Evolutionary conservation across 2,329 filamentous ascomycete genomes (phyloP).

Genomic region (Akanthomyces dipterigenus): DNA sequence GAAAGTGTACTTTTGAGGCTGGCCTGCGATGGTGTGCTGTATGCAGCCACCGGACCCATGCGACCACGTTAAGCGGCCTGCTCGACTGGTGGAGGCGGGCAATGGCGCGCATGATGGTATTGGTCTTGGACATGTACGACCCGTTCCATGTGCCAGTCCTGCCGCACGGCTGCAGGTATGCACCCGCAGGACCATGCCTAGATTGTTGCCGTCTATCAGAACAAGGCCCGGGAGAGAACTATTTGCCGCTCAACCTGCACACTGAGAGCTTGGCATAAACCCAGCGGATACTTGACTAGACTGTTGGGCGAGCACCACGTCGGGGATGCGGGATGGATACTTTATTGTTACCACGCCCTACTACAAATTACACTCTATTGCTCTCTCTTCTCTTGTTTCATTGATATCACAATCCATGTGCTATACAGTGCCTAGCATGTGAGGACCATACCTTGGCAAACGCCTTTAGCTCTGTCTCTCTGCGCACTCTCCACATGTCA

Average conservation of each 20-base stretch:
- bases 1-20: too few relatives aligned
- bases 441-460: not conserved
- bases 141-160: not conserved
- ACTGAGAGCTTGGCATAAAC: not conserved
- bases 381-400: too few relatives aligned
- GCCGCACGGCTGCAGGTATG: not conserved
- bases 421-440: not conserved
- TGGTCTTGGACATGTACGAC: not conserved
- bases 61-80: too few relatives aligned
- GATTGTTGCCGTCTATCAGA: not conserved
- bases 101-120: not conserved
- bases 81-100: too few relatives aligned
- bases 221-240: not conserved
- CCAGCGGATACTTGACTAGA: not conserved
- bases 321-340: not conserved
- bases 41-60: too few relatives aligned
- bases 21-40: too few relatives aligned
- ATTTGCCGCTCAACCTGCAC: not conserved
- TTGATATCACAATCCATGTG: too few relatives aligned
- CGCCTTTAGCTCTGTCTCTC: too few relatives aligned
- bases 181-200: not conserved
- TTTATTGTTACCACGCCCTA: not conserved
- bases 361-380: not conserved
- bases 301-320: not conserved
- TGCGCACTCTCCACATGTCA: not conserved